These are phyloP conservation scores for Chlorophyllum brunneum DNA, from an alignment of 768 basidiomycete species.

Conservation along the genomic window DNA sequence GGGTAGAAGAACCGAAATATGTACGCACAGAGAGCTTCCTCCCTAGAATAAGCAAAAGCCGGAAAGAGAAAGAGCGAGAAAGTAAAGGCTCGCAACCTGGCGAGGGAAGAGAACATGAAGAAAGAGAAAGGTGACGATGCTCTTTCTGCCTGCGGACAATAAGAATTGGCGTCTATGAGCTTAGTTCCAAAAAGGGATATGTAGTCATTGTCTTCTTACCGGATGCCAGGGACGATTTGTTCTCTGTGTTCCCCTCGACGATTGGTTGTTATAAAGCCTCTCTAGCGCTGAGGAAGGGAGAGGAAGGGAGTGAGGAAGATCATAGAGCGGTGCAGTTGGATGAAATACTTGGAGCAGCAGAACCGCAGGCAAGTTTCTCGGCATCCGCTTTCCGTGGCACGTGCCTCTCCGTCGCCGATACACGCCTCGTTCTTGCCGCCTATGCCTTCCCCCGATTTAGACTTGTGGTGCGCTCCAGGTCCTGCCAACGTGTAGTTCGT, in stretches of 20 bases:
- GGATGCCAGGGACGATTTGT: neutral
- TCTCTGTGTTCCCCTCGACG: neutral
- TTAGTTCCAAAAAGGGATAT: conserved; percentile 10
- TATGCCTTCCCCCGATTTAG: neutral
- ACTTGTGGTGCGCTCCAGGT: neutral
- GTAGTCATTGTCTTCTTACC: conserved; percentile 4
- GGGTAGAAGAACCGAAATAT: neutral
- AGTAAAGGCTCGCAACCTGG: conserved; percentile 66
- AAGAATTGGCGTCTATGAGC: conserved; percentile 1
- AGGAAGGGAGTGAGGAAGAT: neutral
- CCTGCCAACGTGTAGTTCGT: neutral
- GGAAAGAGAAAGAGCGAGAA: conserved; percentile 35
- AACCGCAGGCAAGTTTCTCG: too few species aligned
- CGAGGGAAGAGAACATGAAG: conserved; percentile 65
- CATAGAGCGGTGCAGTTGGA: neutral
- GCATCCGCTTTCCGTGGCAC: conserved; percentile 1
- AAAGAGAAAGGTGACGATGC: conserved; percentile 21
- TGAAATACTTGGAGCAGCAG: neutral
- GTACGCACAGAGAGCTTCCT: conserved; percentile 60
- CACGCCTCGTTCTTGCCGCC: neutral
- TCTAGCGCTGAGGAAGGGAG: neutral
- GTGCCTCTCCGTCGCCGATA: neutral
- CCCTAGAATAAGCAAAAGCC: conserved; percentile 40
- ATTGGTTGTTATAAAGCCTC: neutral
- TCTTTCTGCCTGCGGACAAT: conserved; percentile 12